These are phyloP conservation scores for Cryphonectria radicalis DNA, from an alignment of 2,329 filamentous ascomycete genomes.

Conservation along the genomic window DNA sequence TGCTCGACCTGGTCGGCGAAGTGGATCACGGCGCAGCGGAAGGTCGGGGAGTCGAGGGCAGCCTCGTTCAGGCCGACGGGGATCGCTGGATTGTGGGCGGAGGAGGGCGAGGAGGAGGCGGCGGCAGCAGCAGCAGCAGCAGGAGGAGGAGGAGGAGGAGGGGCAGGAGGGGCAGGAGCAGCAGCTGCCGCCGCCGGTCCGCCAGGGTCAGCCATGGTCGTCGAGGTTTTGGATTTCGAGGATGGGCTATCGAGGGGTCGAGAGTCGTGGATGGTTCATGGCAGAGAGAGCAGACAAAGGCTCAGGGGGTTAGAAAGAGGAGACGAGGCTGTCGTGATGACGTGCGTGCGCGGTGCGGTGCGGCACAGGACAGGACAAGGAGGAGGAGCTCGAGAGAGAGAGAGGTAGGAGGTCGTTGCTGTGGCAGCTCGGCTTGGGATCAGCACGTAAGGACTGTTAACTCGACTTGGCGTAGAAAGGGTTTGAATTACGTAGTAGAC, in stretches of 20 bases:
- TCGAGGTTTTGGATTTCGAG: not conserved
- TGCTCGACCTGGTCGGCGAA: conserved; percentile 91
- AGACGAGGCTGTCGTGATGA: conserved; percentile 15
- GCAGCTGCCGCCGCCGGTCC: conserved; percentile 15
- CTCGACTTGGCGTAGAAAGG: not conserved
- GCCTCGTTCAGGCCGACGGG: conserved; percentile 93
- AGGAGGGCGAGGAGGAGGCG: not conserved
- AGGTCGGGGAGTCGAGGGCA: conserved; percentile 93
- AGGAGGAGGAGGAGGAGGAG: conserved; percentile 12
- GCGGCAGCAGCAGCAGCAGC: conserved; percentile 10
- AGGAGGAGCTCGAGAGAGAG: not conserved
- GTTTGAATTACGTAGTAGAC: not conserved
- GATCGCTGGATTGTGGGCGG: conserved; percentile 44
- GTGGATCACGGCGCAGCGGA: conserved; percentile 83
- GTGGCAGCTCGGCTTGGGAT: not conserved
- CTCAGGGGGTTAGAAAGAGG: conserved; percentile 17
- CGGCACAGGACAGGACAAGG: conserved; percentile 9
- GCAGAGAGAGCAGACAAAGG: conserved; percentile 11
- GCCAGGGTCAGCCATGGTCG: conserved; percentile 26
- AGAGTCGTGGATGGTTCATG: conserved; percentile 18
- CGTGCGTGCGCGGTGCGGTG: not conserved
- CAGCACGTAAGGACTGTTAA: not conserved
- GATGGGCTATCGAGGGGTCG: conserved; percentile 18
- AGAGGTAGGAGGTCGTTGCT: not conserved
- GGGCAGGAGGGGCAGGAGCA: conserved; percentile 16